Percentiles rank a stretch among this genome's conserved stretches.
Conservation (phyloP, 768 basidiomycete genomes). For the Pisolithus albus region DNA sequence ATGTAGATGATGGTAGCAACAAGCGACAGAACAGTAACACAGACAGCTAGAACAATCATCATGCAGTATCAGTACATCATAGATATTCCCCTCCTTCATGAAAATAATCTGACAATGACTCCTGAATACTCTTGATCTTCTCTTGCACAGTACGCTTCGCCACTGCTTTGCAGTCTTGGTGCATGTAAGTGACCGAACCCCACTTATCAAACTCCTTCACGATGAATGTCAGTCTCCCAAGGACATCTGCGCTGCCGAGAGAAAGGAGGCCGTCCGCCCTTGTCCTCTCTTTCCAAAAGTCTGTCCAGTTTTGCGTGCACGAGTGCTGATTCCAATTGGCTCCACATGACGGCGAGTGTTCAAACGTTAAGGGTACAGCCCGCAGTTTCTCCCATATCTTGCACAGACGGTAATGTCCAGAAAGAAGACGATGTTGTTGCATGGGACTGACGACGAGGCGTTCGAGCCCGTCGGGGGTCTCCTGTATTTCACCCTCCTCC, state of each 20-base stretch:
- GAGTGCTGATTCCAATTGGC: conserved; percentile 68
- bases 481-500: conserved; percentile 28
- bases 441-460: conserved; percentile 46
- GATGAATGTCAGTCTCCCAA: conserved; percentile 56
- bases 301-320: conserved; percentile 66
- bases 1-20: not conserved
- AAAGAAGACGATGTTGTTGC: conserved; percentile 60
- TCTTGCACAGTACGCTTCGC: conserved; percentile 54
- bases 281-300: conserved; percentile 77
- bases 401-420: conserved; percentile 65
- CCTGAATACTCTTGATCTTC: conserved; percentile 49
- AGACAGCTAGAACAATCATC: not conserved
- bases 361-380: conserved; percentile 49
- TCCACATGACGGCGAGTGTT: conserved; percentile 56
- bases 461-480: conserved; percentile 33
- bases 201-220: conserved; percentile 64
- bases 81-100: conserved; percentile 29
- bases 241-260: conserved; percentile 57
- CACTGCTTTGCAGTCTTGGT: conserved; percentile 58
- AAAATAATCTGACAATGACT: conserved; percentile 60
- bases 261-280: conserved; percentile 52
- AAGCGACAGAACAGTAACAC: not conserved
- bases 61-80: not conserved
- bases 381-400: conserved; percentile 61
- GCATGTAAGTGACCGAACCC: conserved; percentile 74